Base-by-base conservation (phyloP, 2,329 filamentous ascomycete genomes). In the Pseudohalonectria lignicola region DNA sequence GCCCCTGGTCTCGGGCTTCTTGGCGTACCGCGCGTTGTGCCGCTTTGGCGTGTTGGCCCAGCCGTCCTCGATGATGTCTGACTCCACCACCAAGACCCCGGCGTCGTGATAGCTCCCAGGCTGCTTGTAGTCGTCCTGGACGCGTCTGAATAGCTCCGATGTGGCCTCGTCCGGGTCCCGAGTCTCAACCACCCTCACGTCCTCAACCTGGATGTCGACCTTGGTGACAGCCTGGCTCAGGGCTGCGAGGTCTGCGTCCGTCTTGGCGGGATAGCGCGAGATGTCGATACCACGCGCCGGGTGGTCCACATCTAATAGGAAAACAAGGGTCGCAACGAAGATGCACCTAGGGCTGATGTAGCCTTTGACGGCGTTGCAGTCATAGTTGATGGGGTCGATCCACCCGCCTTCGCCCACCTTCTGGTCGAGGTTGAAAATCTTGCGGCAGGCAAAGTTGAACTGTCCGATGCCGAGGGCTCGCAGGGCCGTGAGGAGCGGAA, bases 401-500 rank as follows among this genome's bases (percentile, higher is more conserved):
- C 23, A 48, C 37, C 39, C 52, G 30, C 45, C 46, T 32, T 48
- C 51, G 4, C 45, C 38, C 8, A 53, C 48, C 4, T 57, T 41
- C 4, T 54, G 43, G 0, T 50, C 46, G 10, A 51, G 41, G 5
- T 57, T 75, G 49, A 84, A 85, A 1, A 93, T 63, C 9, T 71
- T 73, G 2, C 77, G 77, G 35, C 81, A 81, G 1, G 83, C 80
- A n/a, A 69, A 64, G 55, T 93, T 93, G 67, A 94, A 95, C 10
- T 73, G 59, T 1, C 88, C 88, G 0, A 88, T 87, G 5, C 93
- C 64, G 2, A 57, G 54, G 1, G 53, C 42, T 2, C 64, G 60
- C 7, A 82, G 61, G 20, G 68, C 53, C 5, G 66, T 59, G 26
- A 79, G 66, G 37, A 71, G 65, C 44, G 73, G 72, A 26, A 92